Evolutionary conservation across 805 yeast species (phyloP), one percentile per base, ranked within the genome.

Genomic region (Pichia thaimueangensis): DNA sequence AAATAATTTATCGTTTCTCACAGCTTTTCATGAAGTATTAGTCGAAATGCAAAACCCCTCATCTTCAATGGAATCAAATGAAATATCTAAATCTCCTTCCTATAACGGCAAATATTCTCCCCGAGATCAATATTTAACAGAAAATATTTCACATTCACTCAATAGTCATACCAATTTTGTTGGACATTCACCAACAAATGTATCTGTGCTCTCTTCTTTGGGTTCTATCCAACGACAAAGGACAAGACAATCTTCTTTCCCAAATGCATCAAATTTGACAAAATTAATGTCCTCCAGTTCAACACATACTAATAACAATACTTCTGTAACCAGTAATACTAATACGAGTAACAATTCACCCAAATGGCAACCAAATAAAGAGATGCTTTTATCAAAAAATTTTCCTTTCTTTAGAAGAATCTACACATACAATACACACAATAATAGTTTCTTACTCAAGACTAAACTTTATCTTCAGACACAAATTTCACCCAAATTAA

Each of bases 391-490:
- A 58, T 79, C 81, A 6, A 82, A 80, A 53, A 86, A 91, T 52
- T 88, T 86, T 62, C 97, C 97, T 0, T 76, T 79, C 42, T 85
- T 82, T 56, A 70, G 95, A 45, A 80, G 75, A 47, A 69, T 75
- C 38, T 68, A 70, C 38, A 76, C 76, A 34, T 72, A 71, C 54
- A 63, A 68, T 22, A 74, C 82, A 0, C 80, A 76, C 44, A 58
- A 58, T 20, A 61, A 78, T 8, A 70, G 70, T 37, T 65, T 76
- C 42, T 63, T 77, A 25, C 57, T 73, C 38, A 63, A 73, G 27
- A 64, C 77, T 39, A 65, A 71, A 63, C 47, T 72, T 50, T 64
- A 74, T 56, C 68, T 78, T 49, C 64, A 78, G 61, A 59, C 87
- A 41, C 70, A 84, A 45, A 69, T 78, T 35, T 70, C 93, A 8